These are phyloP conservation scores for Auricularia cornea DNA, from an alignment of 768 basidiomycete genomes.

Conservation along the genomic window DNA sequence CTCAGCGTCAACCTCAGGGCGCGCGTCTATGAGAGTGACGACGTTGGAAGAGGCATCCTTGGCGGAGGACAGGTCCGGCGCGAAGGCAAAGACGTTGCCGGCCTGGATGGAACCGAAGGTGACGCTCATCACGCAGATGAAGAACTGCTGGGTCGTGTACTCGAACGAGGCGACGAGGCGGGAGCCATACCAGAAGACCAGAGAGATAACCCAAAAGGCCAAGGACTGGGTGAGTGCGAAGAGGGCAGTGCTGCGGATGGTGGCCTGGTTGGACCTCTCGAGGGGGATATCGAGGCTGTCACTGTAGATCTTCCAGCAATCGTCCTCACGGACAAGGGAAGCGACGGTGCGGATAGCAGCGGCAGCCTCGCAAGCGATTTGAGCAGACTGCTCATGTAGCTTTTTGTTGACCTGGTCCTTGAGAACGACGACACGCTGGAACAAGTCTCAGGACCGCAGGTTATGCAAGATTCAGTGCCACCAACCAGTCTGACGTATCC, in stretches of 20 bases:
- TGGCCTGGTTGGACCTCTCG: constrained; percentile 50
- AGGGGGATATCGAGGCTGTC: constrained; percentile 66
- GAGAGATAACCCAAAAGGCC: constrained; percentile 72
- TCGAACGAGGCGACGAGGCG: constrained; percentile 47
- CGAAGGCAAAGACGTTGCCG: constrained; percentile 75
- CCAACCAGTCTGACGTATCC: constrained; percentile 72
- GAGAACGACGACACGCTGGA: constrained; percentile 66
- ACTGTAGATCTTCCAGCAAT: constrained; percentile 63
- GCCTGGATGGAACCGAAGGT: constrained; percentile 81
- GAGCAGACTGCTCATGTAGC: constrained; percentile 72
- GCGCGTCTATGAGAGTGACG: constrained; percentile 64
- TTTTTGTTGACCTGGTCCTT: constrained; percentile 80
- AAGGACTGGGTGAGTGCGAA: constrained; percentile 70
- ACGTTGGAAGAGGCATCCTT: constrained; percentile 71
- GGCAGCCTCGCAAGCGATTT: constrained; percentile 87
- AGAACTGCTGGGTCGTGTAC: constrained; percentile 59
- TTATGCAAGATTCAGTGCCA: neutral
- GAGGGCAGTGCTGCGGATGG: constrained; percentile 54
- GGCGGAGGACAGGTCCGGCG: constrained; percentile 83
- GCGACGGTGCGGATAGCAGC: constrained; percentile 88
- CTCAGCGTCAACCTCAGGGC: constrained; percentile 74
- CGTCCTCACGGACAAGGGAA: constrained; percentile 75
- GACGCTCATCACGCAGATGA: constrained; percentile 71
- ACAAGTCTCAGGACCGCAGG: constrained; percentile 13
- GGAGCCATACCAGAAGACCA: constrained; percentile 76